Conservation (phyloP, 371 early-diverging fungal genomes). For the Apophysomyces variabilis region DNA sequence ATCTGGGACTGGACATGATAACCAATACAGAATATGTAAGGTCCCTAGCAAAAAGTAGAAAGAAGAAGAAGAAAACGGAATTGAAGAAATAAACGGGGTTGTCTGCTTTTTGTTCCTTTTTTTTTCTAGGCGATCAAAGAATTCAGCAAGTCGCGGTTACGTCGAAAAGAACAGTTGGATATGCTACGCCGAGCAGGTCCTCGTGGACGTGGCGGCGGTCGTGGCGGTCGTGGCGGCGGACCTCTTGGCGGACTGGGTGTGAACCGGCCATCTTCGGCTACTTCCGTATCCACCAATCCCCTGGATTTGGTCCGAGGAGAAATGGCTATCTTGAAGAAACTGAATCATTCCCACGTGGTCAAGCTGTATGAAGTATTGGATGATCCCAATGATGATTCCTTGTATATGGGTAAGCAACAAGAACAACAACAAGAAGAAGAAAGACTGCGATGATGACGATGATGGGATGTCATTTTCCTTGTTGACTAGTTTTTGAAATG, state of each 20-base stretch:
- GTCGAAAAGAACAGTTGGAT: constrained; percentile 71
- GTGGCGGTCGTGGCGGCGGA: constrained; percentile 23
- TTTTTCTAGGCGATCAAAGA: constrained; percentile 85
- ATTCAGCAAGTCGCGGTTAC: constrained; percentile 83
- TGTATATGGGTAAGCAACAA: constrained; percentile 71
- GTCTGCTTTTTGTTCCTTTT: background rate
- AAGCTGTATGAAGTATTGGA: constrained; percentile 92
- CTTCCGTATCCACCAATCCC: constrained; percentile 52
- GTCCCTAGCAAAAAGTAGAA: too few relatives aligned
- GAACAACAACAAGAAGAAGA: background rate
- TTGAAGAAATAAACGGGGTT: background rate
- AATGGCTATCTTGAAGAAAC: constrained; percentile 93
- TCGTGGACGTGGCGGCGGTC: constrained; percentile 24
- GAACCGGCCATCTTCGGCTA: constrained; percentile 15
- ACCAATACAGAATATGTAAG: constrained; percentile 64
- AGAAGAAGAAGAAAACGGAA: background rate
- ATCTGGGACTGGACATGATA: constrained; percentile 69
- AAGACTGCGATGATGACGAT: background rate
- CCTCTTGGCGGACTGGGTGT: constrained; percentile 41
- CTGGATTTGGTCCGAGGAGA: constrained; percentile 89
- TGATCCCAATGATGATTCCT: constrained; percentile 78
- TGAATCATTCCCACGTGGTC: constrained; percentile 88
- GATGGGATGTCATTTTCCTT: background rate
- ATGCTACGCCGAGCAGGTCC: constrained; percentile 47
- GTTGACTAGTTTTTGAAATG: constrained; percentile 80